phyloP scores from a whole-genome alignment of 331 rosid species.

The Quercus lobata region DNA sequence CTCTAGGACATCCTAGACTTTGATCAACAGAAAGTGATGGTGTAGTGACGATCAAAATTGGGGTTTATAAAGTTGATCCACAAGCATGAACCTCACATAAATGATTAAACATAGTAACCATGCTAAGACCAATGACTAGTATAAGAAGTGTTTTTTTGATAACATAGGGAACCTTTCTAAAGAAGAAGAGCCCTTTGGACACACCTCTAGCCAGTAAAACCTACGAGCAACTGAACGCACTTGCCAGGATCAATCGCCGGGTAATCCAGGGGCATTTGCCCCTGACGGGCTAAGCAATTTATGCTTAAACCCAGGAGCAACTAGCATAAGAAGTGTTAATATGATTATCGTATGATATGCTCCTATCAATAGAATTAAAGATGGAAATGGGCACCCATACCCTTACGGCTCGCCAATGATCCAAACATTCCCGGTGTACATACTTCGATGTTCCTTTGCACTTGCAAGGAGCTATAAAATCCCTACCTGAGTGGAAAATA shows the following conservation, averaged over 20 bases:
- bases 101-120: neutral
- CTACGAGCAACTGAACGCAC: no score
- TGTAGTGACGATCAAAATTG: conserved; percentile 3
- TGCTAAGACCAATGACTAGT: neutral
- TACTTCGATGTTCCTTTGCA: conserved; percentile 97
- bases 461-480: conserved; percentile 95
- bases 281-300: no score
- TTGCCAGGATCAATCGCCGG: no score
- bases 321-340: neutral
- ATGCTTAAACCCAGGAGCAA: neutral
- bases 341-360: neutral
- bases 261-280: no score
- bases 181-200: no score
- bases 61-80: neutral
- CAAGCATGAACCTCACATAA: neutral
- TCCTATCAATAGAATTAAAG: neutral
- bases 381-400: conserved; percentile 29
- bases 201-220: no score
- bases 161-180: no score
- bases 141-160: no score
- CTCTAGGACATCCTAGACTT: neutral
- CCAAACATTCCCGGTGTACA: conserved; percentile 96
- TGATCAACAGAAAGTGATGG: neutral
- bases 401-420: conserved; percentile 98
- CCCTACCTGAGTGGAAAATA: conserved; percentile 65